Percentiles rank a stretch among this genome's conserved stretches.
These are phyloP conservation scores for Rhynchospora pubera DNA, from an alignment of 176 grass and related monocot genomes.

Conservation along the genomic window DNA sequence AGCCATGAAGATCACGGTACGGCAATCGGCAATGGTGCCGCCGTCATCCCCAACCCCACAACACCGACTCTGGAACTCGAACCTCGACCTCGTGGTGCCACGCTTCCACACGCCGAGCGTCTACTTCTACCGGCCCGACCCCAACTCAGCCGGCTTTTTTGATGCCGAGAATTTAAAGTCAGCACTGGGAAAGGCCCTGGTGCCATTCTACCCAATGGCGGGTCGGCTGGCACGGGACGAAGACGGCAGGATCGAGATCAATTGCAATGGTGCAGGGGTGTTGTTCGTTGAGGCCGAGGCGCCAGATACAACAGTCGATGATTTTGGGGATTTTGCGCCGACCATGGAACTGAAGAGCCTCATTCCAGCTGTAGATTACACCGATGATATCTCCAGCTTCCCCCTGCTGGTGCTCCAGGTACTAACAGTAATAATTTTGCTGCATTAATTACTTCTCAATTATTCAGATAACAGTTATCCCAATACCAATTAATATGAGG, in stretches of 20 bases:
- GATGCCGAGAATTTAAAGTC: slow-evolving; percentile 40
- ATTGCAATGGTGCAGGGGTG: slow-evolving; percentile 66
- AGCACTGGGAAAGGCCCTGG: slow-evolving; percentile 52
- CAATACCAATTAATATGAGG: not conserved
- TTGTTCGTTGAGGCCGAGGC: slow-evolving; percentile 81
- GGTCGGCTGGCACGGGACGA: slow-evolving; percentile 60
- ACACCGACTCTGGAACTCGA: slow-evolving; percentile 67
- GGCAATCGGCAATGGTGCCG: slow-evolving; percentile 56
- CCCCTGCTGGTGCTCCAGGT: slow-evolving; percentile 83
- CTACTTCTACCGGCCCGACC: slow-evolving; percentile 64
- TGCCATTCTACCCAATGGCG: slow-evolving; percentile 81
- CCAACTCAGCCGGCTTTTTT: slow-evolving; percentile 31
- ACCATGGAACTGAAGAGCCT: slow-evolving; percentile 76
- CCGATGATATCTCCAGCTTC: slow-evolving; percentile 70
- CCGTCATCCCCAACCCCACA: slow-evolving; percentile 51
- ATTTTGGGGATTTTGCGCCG: slow-evolving; percentile 83
- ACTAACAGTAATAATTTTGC: slow-evolving; percentile 6
- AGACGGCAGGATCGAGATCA: slow-evolving; percentile 76
- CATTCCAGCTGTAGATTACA: slow-evolving; percentile 65
- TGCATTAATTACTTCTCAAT: not conserved
- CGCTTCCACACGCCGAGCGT: slow-evolving; percentile 84
- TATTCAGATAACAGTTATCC: no score
- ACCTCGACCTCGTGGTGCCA: slow-evolving; percentile 74
- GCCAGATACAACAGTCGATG: slow-evolving; percentile 30
- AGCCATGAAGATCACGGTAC: slow-evolving; percentile 44